Evolutionary conservation across 495 filamentous ascomycete species (phyloP).

Genomic region (Immersiella caudata): DNA sequence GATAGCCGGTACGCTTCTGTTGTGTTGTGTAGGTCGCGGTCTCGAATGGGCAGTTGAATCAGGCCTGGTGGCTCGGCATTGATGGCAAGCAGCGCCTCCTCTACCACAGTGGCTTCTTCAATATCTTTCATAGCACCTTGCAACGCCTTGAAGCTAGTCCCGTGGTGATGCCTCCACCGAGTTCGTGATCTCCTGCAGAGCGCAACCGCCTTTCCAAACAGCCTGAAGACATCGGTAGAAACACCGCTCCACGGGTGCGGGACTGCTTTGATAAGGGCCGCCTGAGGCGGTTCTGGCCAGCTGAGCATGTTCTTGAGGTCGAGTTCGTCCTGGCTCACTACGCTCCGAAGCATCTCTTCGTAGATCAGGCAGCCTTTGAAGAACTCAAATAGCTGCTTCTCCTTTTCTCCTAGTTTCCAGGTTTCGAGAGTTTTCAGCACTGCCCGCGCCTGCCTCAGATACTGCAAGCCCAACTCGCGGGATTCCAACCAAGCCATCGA

Average conservation of each 20-base stretch:
- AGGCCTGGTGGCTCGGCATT: conserved; percentile 12
- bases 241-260: conserved; percentile 39
- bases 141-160: conserved; percentile 33
- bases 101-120: conserved; percentile 32
- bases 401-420: conserved; percentile 22
- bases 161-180: conserved; percentile 36
- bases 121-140: conserved; percentile 39
- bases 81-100: conserved; percentile 29
- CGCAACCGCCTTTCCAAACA: conserved; percentile 41
- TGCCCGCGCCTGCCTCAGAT: conserved; percentile 32
- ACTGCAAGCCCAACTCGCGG: conserved; percentile 36
- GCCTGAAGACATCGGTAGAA: conserved; percentile 30
- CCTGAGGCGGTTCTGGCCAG: conserved; percentile 34
- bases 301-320: conserved; percentile 40
- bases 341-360: conserved; percentile 41
- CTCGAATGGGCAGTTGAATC: background rate
- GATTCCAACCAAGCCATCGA: conserved; percentile 43
- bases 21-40: conserved; percentile 24
- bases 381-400: conserved; percentile 33
- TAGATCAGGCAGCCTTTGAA: conserved; percentile 43
- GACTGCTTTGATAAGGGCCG: conserved; percentile 18
- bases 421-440: conserved; percentile 32
- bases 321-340: conserved; percentile 39
- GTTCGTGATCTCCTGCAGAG: conserved; percentile 38
- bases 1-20: conserved; percentile 39